Evolutionary conservation across 495 filamentous ascomycete species (phyloP).

Genomic region (Aspergillus bertholletiae): DNA sequence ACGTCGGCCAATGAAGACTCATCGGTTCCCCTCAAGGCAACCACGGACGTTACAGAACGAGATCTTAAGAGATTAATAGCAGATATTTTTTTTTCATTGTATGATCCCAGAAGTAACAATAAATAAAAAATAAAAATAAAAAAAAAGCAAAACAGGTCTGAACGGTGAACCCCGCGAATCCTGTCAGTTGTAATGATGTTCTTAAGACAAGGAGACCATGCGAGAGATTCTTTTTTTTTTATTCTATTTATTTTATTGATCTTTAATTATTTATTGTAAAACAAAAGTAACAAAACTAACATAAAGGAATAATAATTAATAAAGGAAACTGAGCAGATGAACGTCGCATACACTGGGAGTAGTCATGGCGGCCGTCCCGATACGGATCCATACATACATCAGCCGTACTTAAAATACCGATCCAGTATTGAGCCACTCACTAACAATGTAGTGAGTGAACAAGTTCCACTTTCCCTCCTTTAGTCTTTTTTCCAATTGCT

Average conservation of each 20-base stretch:
- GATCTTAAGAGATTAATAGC: not conserved
- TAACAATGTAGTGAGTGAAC: constrained; percentile 1
- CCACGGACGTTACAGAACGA: not conserved
- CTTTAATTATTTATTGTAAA: no score
- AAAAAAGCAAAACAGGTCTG: not conserved
- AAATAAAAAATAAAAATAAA: no score
- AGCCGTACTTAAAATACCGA: not conserved
- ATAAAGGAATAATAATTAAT: not conserved
- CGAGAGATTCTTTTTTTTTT: no score
- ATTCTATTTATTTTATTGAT: no score
- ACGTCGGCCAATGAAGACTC: constrained; percentile 7
- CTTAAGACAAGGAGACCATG: no score
- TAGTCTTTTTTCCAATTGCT: constrained; percentile 11
- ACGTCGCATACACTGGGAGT: no score
- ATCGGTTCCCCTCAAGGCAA: not conserved
- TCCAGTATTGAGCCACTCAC: constrained; percentile 4
- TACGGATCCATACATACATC: not conserved
- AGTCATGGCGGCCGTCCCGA: no score
- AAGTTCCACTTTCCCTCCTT: constrained; percentile 19
- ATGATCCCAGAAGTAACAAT: not conserved
- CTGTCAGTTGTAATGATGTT: no score
- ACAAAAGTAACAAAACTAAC: no score
- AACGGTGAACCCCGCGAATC: no score
- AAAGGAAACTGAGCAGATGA: no score
- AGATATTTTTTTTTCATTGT: not conserved